Percentiles rank a stretch among this genome's conserved stretches.
phyloP scores from a whole-genome alignment of 2,329 filamentous ascomycete genomes.

The Microdochium bolleyi region DNA sequence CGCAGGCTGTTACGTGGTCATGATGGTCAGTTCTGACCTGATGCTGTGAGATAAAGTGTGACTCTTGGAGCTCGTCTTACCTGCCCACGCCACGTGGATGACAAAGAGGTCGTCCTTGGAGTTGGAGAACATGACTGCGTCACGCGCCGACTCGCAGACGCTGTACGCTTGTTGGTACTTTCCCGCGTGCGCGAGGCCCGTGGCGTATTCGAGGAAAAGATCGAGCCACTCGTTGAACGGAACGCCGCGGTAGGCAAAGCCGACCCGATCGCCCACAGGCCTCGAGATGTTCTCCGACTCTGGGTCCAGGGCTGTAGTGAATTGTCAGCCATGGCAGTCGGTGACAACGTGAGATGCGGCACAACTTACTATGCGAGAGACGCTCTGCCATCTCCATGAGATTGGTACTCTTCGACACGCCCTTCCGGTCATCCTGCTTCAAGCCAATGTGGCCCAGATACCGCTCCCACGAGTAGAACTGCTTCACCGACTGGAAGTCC shows the following conservation, averaged over 20 bases:
- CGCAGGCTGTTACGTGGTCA: conserved; percentile 55
- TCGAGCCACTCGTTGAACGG: conserved; percentile 81
- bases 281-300: conserved; percentile 20
- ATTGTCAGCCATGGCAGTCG: background rate
- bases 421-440: conserved; percentile 22
- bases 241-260: conserved; percentile 56
- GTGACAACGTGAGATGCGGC: background rate
- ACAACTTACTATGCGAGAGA: conserved; percentile 42
- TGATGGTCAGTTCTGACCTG: background rate
- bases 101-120: conserved; percentile 58
- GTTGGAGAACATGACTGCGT: conserved; percentile 77
- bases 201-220: conserved; percentile 80
- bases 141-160: conserved; percentile 67
- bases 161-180: conserved; percentile 69
- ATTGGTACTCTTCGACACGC: conserved; percentile 26
- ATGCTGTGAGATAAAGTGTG: background rate
- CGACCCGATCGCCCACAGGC: conserved; percentile 14
- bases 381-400: conserved; percentile 49
- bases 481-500: conserved; percentile 55
- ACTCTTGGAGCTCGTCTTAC: conserved; percentile 30
- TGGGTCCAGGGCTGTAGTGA: conserved; percentile 23
- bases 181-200: conserved; percentile 62
- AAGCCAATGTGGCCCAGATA: conserved; percentile 50
- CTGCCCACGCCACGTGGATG: conserved; percentile 71
- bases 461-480: conserved; percentile 61